Evolutionary conservation across 306 rosid genomes (phyloP).

Genomic region (Corylus heterophylla): DNA sequence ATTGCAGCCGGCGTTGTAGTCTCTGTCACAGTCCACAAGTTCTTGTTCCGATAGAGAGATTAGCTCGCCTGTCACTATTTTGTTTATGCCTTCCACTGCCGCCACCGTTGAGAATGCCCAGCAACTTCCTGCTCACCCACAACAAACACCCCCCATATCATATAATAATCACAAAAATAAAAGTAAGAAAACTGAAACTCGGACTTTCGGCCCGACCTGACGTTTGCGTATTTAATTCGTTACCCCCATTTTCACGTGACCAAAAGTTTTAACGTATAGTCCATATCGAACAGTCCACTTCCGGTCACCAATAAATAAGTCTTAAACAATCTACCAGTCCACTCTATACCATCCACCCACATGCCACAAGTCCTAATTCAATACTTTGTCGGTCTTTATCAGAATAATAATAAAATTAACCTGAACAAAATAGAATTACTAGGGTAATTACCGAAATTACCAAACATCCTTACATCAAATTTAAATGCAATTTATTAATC

Average conservation of each 20-base stretch:
- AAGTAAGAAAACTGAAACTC: no score
- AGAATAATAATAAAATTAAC: not conserved
- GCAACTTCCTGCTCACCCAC: constrained; percentile 65
- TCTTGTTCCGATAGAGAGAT: constrained; percentile 89
- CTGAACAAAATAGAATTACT: not conserved
- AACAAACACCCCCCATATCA: no score
- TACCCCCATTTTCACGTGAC: not conserved
- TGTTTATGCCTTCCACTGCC: constrained; percentile 80
- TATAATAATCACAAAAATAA: no score
- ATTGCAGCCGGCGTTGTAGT: constrained; percentile 69
- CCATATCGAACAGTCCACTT: not conserved
- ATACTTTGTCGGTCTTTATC: not conserved
- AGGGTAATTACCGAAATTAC: not conserved
- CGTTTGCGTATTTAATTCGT: not conserved
- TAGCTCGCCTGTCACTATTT: constrained; percentile 68
- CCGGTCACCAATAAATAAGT: no score
- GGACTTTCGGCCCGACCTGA: no score
- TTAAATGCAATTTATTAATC: not conserved
- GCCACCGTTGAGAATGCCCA: constrained; percentile 96
- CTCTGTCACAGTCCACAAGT: constrained; percentile 77
- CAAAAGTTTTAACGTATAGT: not conserved
- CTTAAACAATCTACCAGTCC: not conserved
- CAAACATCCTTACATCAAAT: not conserved
- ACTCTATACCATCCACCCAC: no score
- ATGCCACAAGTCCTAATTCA: not conserved